phyloP scores from a whole-genome alignment of 2,329 filamentous ascomycete species.

The Escovopsis sp. region DNA sequence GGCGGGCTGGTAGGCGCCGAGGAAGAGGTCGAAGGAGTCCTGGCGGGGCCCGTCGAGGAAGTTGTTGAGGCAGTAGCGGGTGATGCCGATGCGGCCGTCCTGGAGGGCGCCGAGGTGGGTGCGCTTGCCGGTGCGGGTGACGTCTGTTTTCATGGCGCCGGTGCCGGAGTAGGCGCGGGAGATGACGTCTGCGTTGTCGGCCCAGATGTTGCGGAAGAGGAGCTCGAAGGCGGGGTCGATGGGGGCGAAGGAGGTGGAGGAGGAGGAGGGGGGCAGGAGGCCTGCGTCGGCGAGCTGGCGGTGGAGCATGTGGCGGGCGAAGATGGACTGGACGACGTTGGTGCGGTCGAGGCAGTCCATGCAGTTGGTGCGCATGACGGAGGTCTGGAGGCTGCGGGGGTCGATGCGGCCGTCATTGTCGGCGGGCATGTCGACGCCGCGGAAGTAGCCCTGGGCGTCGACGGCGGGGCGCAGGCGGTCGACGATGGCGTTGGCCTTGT shows the following conservation, averaged over 20 bases:
- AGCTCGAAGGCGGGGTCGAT: constrained; percentile 73
- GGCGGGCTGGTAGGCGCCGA: constrained; percentile 69
- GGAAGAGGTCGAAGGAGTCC: constrained; percentile 88
- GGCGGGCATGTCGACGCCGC: constrained; percentile 71
- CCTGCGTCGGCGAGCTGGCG: constrained; percentile 79
- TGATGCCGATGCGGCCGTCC: constrained; percentile 76
- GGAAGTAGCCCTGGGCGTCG: constrained; percentile 75
- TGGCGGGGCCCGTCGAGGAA: constrained; percentile 87
- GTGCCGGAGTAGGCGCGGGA: constrained; percentile 89
- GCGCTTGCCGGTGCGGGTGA: constrained; percentile 82
- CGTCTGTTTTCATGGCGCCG: constrained; percentile 93
- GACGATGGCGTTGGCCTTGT: constrained; percentile 75
- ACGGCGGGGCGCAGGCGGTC: constrained; percentile 68
- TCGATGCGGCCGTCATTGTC: constrained; percentile 58
- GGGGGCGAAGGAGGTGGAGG: constrained; percentile 58
- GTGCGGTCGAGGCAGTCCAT: constrained; percentile 98
- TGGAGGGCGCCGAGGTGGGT: constrained; percentile 75
- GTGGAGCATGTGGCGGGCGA: constrained; percentile 76
- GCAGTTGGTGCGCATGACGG: constrained; percentile 92
- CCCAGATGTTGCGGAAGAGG: constrained; percentile 94
- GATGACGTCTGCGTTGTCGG: constrained; percentile 93
- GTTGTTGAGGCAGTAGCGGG: constrained; percentile 85
- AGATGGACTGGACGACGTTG: constrained; percentile 95
- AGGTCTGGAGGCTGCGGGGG: constrained; percentile 65
- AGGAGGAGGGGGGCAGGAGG: constrained; percentile 59